Conservation (phyloP, 208 protist species). For the Novymonas esmeraldas region DNA sequence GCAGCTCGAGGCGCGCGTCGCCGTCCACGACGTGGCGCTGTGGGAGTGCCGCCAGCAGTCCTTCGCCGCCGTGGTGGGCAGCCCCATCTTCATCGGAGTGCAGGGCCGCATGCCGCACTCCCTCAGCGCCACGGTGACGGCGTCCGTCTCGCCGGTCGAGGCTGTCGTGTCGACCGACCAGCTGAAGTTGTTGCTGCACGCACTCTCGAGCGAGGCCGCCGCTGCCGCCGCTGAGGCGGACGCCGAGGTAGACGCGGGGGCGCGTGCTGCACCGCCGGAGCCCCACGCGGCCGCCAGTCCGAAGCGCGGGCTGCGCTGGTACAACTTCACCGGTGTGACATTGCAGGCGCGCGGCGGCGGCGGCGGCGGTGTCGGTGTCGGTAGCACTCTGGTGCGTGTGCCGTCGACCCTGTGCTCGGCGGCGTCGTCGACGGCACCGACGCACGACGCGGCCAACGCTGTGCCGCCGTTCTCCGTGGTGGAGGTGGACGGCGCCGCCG, state of each 20-base stretch:
- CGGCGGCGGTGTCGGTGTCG: conserved; percentile 5
- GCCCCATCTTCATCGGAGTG: conserved; percentile 40
- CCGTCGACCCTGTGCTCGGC: neutral
- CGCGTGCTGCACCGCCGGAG: neutral
- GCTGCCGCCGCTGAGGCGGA: neutral
- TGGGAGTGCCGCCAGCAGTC: conserved; percentile 51
- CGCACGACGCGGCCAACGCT: neutral
- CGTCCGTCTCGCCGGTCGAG: conserved; percentile 37
- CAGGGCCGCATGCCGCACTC: conserved; percentile 29
- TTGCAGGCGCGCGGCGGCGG: conserved; percentile 20
- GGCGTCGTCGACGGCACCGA: neutral
- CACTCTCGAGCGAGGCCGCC: neutral
- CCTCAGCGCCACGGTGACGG: conserved; percentile 27
- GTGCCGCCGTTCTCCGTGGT: conserved; percentile 2
- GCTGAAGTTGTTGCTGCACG: conserved; percentile 21
- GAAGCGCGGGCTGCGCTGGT: neutral
- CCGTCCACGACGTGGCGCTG: conserved; percentile 45
- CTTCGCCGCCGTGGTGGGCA: conserved; percentile 37
- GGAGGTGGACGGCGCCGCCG: conserved; percentile 23
- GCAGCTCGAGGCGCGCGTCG: conserved; percentile 51
- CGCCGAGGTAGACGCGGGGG: no score
- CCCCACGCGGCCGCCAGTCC: neutral
- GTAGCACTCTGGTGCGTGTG: conserved; percentile 13
- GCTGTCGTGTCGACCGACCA: conserved; percentile 29
- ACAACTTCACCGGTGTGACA: conserved; percentile 9